Conservation (phyloP, 2,329 filamentous ascomycete species). For the Colletotrichum camelliae region DNA sequence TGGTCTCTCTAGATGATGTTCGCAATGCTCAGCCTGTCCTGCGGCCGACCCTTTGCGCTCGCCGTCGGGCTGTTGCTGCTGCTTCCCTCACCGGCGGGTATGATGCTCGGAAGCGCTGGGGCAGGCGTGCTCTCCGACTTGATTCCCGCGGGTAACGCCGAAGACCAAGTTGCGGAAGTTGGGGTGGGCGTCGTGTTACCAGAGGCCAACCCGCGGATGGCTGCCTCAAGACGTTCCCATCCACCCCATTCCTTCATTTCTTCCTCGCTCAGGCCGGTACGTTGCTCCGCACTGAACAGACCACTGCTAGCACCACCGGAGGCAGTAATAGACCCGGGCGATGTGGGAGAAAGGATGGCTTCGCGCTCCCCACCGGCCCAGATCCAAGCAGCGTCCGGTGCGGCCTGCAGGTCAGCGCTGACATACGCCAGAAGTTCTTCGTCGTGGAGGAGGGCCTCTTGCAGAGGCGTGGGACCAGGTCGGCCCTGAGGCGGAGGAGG, state of each 20-base stretch:
- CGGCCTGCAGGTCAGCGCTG: slow-evolving; percentile 84
- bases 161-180: slow-evolving; percentile 36
- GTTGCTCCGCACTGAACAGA: slow-evolving; percentile 50
- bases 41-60: slow-evolving; percentile 27
- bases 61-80: slow-evolving; percentile 31
- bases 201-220: slow-evolving; percentile 33
- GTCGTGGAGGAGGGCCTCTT: slow-evolving; percentile 60
- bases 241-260: slow-evolving; percentile 76
- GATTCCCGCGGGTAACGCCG: slow-evolving; percentile 35
- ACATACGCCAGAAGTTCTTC: slow-evolving; percentile 90
- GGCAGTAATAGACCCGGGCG: slow-evolving; percentile 15
- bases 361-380: slow-evolving; percentile 72
- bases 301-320: slow-evolving; percentile 36
- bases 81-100: slow-evolving; percentile 26
- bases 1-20: slow-evolving; percentile 45
- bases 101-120: slow-evolving; percentile 27
- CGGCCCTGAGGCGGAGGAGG: slow-evolving; percentile 26
- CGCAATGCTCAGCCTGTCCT: slow-evolving; percentile 46
- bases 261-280: slow-evolving; percentile 58
- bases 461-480: slow-evolving; percentile 27
- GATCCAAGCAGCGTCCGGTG: slow-evolving; percentile 80
- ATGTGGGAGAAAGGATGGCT: slow-evolving; percentile 23
- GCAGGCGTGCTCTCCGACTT: slow-evolving; percentile 36
- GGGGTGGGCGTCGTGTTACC: slow-evolving; percentile 33
- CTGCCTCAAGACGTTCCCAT: slow-evolving; percentile 75